Percentiles rank a stretch among this genome's conserved stretches.
phyloP scores from a whole-genome alignment of 2,329 filamentous ascomycete species.

The Alternaria postmessia region DNA sequence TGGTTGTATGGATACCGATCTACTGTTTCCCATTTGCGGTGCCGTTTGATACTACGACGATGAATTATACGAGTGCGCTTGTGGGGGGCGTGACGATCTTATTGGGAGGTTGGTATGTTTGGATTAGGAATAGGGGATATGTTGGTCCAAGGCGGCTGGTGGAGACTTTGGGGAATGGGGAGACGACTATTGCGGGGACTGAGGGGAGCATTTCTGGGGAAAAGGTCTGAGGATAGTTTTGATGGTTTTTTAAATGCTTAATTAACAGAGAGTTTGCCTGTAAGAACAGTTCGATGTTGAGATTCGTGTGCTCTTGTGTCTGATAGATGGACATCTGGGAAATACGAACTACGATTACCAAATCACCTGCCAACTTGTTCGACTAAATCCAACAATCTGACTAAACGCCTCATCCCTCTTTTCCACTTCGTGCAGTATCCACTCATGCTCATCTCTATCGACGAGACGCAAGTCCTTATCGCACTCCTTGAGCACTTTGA shows the following conservation, averaged over 20 bases:
- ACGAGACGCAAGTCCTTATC: conserved; percentile 32
- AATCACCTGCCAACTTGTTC: conserved; percentile 39
- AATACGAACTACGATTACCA: conserved; percentile 24
- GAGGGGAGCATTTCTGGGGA: background rate
- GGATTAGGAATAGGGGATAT: conserved; percentile 51
- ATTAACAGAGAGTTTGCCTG: no score
- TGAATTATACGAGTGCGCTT: conserved; percentile 65
- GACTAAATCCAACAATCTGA: conserved; percentile 44
- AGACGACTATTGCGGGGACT: background rate
- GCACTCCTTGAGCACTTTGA: conserved; percentile 27
- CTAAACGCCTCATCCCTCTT: conserved; percentile 41
- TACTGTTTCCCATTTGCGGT: conserved; percentile 65
- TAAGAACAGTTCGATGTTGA: background rate
- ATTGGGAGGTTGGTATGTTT: conserved; percentile 55
- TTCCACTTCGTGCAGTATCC: conserved; percentile 30
- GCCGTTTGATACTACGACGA: conserved; percentile 56
- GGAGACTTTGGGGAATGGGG: conserved; percentile 24
- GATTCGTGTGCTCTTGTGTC: background rate
- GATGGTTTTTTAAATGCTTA: background rate
- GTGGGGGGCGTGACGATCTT: conserved; percentile 62
- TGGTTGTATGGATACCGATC: conserved; percentile 68
- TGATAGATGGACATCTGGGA: background rate
- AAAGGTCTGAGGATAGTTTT: background rate
- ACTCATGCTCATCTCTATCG: conserved; percentile 17
- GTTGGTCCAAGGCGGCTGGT: conserved; percentile 46